Evolutionary conservation across 768 basidiomycete species (phyloP).

Genomic region (Phaffia tasmanica): DNA sequence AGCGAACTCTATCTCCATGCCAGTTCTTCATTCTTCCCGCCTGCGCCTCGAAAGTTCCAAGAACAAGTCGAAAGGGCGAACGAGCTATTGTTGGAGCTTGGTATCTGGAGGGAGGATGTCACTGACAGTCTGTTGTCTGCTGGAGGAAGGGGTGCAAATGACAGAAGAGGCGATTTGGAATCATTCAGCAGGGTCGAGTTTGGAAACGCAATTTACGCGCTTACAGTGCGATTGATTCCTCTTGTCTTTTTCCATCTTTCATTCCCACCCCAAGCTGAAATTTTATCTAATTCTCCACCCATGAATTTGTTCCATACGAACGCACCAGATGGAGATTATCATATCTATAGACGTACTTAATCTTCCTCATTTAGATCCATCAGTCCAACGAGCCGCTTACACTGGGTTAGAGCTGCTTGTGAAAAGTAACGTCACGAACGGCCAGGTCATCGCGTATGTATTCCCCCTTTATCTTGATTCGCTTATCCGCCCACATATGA

Average conservation of each 20-base stretch:
- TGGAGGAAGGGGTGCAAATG: neutral
- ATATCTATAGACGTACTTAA: neutral
- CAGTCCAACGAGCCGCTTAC: constrained; percentile 3
- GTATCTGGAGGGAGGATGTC: constrained; percentile 8
- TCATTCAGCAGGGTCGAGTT: neutral
- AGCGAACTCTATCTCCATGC: no score
- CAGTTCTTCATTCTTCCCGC: neutral
- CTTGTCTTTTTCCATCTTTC: neutral
- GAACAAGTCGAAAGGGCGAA: neutral
- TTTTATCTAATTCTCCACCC: no score
- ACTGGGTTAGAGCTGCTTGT: constrained; percentile 3
- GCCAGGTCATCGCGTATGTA: constrained; percentile 7
- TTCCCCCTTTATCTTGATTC: neutral
- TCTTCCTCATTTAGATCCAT: neutral
- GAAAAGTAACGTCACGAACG: neutral
- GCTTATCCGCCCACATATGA: no score
- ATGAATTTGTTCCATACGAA: neutral
- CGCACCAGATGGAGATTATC: neutral
- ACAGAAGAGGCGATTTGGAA: no score
- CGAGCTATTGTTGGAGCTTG: constrained; percentile 2
- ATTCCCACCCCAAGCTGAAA: no score
- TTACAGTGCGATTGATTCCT: neutral
- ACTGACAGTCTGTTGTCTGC: no score
- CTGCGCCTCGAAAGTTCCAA: neutral
- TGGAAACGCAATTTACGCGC: constrained; percentile 1